Percentiles rank a stretch among this genome's conserved stretches.
Evolutionary conservation across 371 early-diverging fungal genomes (phyloP).

Genomic region (Polyrhizophydium stewartii): DNA sequence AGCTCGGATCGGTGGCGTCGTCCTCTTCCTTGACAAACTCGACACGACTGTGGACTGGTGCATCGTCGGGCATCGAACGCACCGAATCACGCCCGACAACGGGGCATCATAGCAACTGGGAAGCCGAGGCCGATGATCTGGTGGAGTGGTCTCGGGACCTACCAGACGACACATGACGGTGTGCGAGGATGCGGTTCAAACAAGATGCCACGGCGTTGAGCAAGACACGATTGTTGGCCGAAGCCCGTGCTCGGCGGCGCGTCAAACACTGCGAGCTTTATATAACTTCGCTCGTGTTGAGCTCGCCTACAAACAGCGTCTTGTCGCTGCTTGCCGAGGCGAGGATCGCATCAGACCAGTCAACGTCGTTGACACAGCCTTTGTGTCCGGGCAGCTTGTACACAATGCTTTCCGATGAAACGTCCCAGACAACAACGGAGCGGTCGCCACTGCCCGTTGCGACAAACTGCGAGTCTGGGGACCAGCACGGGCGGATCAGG

Average conservation of each 20-base stretch:
- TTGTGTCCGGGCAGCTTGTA: conserved; percentile 97
- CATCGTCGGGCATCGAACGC: neutral
- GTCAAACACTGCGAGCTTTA: neutral
- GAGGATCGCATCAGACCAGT: conserved; percentile 87
- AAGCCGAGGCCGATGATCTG: conserved; percentile 30
- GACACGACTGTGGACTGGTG: neutral
- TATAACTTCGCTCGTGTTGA: conserved; percentile 15
- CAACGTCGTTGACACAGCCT: conserved; percentile 92
- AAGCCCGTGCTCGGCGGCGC: no score
- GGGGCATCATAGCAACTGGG: conserved; percentile 23
- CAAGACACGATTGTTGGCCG: no score
- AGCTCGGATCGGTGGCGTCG: neutral
- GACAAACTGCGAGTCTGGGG: conserved; percentile 82
- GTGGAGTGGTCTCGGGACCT: conserved; percentile 22
- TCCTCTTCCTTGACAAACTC: neutral
- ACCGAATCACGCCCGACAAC: neutral
- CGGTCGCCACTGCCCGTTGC: conserved; percentile 91
- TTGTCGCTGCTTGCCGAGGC: conserved; percentile 83
- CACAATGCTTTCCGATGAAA: conserved; percentile 72
- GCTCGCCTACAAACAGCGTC: conserved; percentile 58
- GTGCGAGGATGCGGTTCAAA: no score
- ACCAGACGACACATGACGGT: neutral
- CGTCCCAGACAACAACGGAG: conserved; percentile 93
- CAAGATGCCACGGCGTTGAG: no score
- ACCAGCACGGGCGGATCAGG: conserved; percentile 83